Evolutionary conservation across 805 yeast genomes (phyloP), one percentile per base, ranked within the genome.

Genomic region (Teunomyces stri): DNA sequence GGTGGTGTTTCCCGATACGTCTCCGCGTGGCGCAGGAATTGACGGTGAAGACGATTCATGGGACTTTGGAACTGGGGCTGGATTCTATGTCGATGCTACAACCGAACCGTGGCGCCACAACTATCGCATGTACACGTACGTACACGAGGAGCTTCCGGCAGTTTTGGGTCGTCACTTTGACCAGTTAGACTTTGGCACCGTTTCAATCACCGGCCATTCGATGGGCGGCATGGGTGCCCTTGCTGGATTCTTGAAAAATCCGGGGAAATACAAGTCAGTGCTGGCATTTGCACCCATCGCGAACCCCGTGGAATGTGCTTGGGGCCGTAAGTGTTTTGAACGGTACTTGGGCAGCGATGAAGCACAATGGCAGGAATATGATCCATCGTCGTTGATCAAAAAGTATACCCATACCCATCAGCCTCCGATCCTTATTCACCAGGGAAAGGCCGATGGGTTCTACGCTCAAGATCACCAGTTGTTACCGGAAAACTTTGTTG

Each of bases 141-240:
- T 92, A 22, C 84, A 82, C 56, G 65, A 78, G 33, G 99, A 92
- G 63, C 74, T 92, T 50, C 84, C 85, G 33, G 67, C 68, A 20
- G 68, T 66, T 25, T 70, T 89, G 54, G 65, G 76, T 11, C 61
- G 61, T 25, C 65, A 68, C 13, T 76, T 65, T 46, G 50, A 69
- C 2, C 65, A 68, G 35, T 70, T 92, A 50, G 89, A 92, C 65
- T 82, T 85, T 51, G 63, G 69, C 34, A 84, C 79, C 35, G 76
- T 83, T 44, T 79, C 92, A 16, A 81, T 92, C 54, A 82, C 94
- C n/a, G 99, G 99, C 38, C 98, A 94, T 66, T 94, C 99, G 1
- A 94, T 94, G 98, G 99, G 99, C 43, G 99, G 99, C 0, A 89
- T 80, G 63, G 99, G 98, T 48, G 96, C 99, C 0, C 68, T 92